Evolutionary conservation across 2,329 filamentous ascomycete genomes (phyloP), one percentile per base, ranked within the genome.

Genomic region (Fonsecaea erecta): DNA sequence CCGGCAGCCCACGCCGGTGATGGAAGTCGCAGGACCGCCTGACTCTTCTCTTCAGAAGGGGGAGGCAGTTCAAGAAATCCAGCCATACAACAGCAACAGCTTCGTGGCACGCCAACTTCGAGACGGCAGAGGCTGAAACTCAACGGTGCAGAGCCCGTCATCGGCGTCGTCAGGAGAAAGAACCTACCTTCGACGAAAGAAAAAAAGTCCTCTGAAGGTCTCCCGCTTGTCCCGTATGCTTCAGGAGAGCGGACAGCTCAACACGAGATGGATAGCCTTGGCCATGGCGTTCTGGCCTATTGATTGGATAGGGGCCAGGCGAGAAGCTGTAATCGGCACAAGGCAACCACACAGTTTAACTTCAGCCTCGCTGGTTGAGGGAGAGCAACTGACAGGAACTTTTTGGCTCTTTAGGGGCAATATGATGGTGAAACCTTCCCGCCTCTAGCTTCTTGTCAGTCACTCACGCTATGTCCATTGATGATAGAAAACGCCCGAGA

Each of bases 231-330:
- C 18, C 21, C 18, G 5, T 24, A 24, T 48, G 21, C 18, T 24
- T 48, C 2, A 48, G 18, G 43, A 48, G 18, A 11, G 12, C 43
- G 8, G 18, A 24, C 43, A 11, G 18, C 2, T 48, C 43, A 48
- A 48, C 43, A 48, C 43, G 43, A 48, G 43, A 24, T 24, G 21
- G 43, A 48, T 11, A 48, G 43, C 43, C 43, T 48, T 48, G 43
- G 43, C 43, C 21, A 24, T 11, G 4, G n/a, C 43, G 21, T 48
- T 16, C 18, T 12, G 8, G 43, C 18, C 37, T 3, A 14, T 24
- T 48, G 43, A 48, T 48, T 24, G 43, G 43, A 24, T 48, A 24
- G 43, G 43, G 43, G 43, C 43, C 43, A 11, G 43, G 4, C 18
- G 21, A 48, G 9, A 24, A 48, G n/a, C 18, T 24, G 18, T 4